These are phyloP conservation scores for Pythium rhizo-oryzae DNA, from an alignment of 352 stramenopile species.

Conservation along the genomic window DNA sequence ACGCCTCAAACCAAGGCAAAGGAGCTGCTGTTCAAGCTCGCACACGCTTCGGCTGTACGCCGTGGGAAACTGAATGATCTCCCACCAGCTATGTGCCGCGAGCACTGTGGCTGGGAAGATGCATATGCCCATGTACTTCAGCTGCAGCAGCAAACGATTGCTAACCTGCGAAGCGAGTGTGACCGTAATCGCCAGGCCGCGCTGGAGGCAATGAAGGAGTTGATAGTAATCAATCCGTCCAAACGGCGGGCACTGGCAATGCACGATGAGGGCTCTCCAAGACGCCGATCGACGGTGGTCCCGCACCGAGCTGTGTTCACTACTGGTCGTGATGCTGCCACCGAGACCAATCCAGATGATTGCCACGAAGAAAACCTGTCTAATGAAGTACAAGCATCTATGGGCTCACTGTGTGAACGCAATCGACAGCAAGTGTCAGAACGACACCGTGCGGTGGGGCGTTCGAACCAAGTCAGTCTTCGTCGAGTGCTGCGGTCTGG, in stretches of 20 bases:
- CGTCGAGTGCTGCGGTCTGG: conserved; percentile 37
- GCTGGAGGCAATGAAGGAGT: conserved; percentile 50
- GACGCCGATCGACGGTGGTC: not conserved
- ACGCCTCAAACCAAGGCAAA: conserved; percentile 64
- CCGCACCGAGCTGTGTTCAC: not conserved
- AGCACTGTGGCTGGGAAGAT: conserved; percentile 62
- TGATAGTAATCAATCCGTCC: conserved; percentile 53
- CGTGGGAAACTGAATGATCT: conserved; percentile 18
- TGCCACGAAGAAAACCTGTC: not conserved
- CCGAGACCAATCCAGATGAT: not conserved
- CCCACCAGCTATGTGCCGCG: conserved; percentile 36
- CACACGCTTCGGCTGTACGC: conserved; percentile 19
- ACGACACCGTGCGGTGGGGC: no score
- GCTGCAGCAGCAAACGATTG: conserved; percentile 79
- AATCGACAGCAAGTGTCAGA: not conserved
- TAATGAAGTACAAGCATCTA: not conserved
- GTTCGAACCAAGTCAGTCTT: not conserved
- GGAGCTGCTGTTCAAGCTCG: conserved; percentile 67
- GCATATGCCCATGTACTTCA: conserved; percentile 74
- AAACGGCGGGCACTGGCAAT: conserved; percentile 8
- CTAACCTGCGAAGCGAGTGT: conserved; percentile 53
- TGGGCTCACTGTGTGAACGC: not conserved
- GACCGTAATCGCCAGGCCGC: conserved; percentile 49
- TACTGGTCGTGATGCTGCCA: not conserved
- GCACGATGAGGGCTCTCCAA: not conserved